Base-by-base conservation (phyloP, 345 rosid genomes). In the Lenwebbia sp. region DNA sequence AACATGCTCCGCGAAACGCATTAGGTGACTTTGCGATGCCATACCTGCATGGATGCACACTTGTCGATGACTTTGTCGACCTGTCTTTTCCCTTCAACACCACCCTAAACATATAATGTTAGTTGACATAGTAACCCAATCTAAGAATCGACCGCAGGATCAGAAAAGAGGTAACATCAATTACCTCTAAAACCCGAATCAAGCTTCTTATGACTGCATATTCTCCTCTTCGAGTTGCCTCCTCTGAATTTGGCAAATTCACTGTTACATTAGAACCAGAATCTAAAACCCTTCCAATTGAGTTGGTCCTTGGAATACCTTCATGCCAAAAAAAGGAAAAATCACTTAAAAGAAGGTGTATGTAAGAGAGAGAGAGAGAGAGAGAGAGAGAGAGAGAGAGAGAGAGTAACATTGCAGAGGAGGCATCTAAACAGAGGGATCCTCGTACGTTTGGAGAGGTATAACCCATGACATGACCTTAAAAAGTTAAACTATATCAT, bases 1-100 rank as follows among this genome's bases (percentile, higher is more conserved):
- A n/a, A 75, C 54, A 47, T 52, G 47, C 26, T 70, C 26, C 0
- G 6, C 2, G 1, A 70, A 74, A 70, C 37, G 81, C 47, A 70
- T 70, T 70, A 37, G 47, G 81, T 70, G 81, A 70, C 81, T 37
- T 70, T 37, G 81, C 47, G 40, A 55, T 44, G 25, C 60, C 81
- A 86, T 91, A 97, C 99, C 98, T 97, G 99, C 99, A 97, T 97
- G 88, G 98, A 93, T 83, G 99, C 92, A 90, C 99, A 97, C 92
- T 95, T 96, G 92, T 97, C 99, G 86, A 97, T 97, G 89, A 97
- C 99, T 90, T 94, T 95, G 88, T 97, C 99, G 56, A 97, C 99
- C 91, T 95, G 98, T 87, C 95, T 92, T 93, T 97, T 97, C 84
- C 99, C 99, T 91, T 97, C 99, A 70, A 96, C 98, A 86, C 99